Evolutionary conservation across 2,329 filamentous ascomycete species (phyloP), one percentile per base, ranked within the genome.

Genomic region (Penicillium sp.): DNA sequence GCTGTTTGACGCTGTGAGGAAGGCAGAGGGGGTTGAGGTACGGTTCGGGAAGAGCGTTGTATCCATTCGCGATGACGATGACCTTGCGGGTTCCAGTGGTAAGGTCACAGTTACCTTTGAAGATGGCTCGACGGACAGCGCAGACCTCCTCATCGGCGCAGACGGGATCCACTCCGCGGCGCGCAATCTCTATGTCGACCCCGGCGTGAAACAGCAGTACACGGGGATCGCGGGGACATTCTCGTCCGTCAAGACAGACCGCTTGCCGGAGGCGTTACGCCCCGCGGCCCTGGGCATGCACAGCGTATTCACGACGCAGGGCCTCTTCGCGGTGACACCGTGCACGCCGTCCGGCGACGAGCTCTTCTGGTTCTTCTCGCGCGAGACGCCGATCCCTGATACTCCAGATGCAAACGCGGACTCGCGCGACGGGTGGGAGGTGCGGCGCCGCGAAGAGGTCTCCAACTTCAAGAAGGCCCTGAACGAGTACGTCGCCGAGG

Each of bases 401-500:
- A 61, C 61, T 46, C 29, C 54, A 2, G 56, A 63, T 0, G 56
- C 62, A 15, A 26, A 13, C 0, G 62, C 66, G 2, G 65, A 73
- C 47, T 51, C 45, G 7, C 55, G 64, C 13, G 72, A 75, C 21
- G 73, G 73, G 6, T 75, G 74, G 74, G 69, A 74, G 30, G 64
- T 66, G 38, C 64, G 66, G 17, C 53, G 70, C 15, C 66, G 70
- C 48, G 61, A 69, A 41, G 71, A 72, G 55, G 63, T 74, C 1
- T 64, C 64, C 1, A 44, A 23, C 1, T 74, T 72, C 64, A 73
- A 75, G 46, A 44, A 52, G 2, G 68, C 58, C 15, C 46, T 73
- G 29, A 8, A 17, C 8, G 31, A 48, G 87, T 70, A 90, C 92
- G 72, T 86, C 84, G 46, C 73, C 80, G 15, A 78, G 89, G 51